Conservation (phyloP, 2,329 filamentous ascomycete genomes). For the Xylaria hypoxylon region DNA sequence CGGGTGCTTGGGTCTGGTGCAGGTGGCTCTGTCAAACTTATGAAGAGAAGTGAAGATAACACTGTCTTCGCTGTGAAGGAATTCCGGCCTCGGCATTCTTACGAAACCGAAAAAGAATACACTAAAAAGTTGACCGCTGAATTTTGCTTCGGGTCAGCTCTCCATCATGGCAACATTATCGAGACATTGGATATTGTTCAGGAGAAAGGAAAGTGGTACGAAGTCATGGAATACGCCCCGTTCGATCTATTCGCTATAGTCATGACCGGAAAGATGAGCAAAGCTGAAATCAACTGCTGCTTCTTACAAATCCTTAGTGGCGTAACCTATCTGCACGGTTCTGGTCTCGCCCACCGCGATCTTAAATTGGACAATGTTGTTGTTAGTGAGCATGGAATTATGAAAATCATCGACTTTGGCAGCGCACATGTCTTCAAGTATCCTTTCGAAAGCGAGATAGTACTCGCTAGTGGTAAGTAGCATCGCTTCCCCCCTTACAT, state of each 20-base stretch:
- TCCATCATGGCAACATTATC: slow-evolving; percentile 98
- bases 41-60: slow-evolving; percentile 92
- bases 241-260: slow-evolving; percentile 97
- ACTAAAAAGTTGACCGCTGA: slow-evolving; percentile 98
- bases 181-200: slow-evolving; percentile 97
- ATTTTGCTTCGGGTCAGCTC: slow-evolving; percentile 95
- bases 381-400: slow-evolving; percentile 94
- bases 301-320: slow-evolving; percentile 96
- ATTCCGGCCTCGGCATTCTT: slow-evolving; percentile 89
- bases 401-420: slow-evolving; percentile 99
- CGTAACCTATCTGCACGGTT: slow-evolving; percentile 92
- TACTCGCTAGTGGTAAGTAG: slow-evolving; percentile 79
- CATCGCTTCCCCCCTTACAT: neutral
- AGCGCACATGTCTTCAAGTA: slow-evolving; percentile 97
- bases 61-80: slow-evolving; percentile 98
- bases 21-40: slow-evolving; percentile 90
- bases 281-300: slow-evolving; percentile 89
- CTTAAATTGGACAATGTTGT: slow-evolving; percentile 98
- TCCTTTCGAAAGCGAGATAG: slow-evolving; percentile 91
- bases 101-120: slow-evolving; percentile 95
- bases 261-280: slow-evolving; percentile 97
- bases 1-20: slow-evolving; percentile 94
- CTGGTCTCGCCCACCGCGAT: slow-evolving; percentile 94
- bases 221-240: slow-evolving; percentile 99
- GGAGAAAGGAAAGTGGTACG: slow-evolving; percentile 94